Base-by-base conservation (phyloP, 352 stramenopile species). In the Globisporangium irregulare region DNA sequence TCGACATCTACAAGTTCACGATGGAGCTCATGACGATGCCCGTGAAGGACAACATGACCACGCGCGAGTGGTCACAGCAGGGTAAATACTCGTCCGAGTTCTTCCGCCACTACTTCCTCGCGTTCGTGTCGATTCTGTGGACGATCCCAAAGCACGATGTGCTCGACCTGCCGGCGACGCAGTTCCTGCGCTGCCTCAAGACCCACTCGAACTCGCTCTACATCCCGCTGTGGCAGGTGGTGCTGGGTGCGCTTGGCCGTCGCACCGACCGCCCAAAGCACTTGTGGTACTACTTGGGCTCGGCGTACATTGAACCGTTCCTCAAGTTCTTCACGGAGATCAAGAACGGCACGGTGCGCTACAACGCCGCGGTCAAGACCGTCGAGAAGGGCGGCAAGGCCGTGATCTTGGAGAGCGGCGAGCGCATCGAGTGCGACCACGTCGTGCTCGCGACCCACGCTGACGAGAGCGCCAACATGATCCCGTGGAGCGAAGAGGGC, bases 171-270 rank as follows among this genome's bases (percentile, higher is more conserved):
- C 87, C 87, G 1, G 87, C 86, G 41, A 89, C 86, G 64, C 87
- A 95, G 72, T 95, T 95, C 68, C 79, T 95, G 67, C 87, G 87
- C 38, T 95, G 87, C 67, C 84, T 95, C 59, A 93, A 93, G 80
- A 93, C 87, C 43, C 87, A 95, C 76, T 82, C 86, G 50, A 93
- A 94, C 75, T 94, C 86, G 64, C 76, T 95, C 46, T 95, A 95
- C 77, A 93, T 95, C 51, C 87, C 87, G 48, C 67, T 95, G 38
- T 95, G 87, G 87, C 86, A 95, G 66, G 87, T 95, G 24, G 75
- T 95, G 65, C 74, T 95, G 4, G 84, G 86, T 24, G 86, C 86
- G 22, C 67, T 95, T 4, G 84, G 84, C 43, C 78, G 82, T 48
- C 86, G 86, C 61, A 88, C 86, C 57, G 87, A 94, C 69, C 86